These are phyloP conservation scores for Solanum medicagineum DNA, from an alignment of 257 asterid species.

Conservation along the genomic window DNA sequence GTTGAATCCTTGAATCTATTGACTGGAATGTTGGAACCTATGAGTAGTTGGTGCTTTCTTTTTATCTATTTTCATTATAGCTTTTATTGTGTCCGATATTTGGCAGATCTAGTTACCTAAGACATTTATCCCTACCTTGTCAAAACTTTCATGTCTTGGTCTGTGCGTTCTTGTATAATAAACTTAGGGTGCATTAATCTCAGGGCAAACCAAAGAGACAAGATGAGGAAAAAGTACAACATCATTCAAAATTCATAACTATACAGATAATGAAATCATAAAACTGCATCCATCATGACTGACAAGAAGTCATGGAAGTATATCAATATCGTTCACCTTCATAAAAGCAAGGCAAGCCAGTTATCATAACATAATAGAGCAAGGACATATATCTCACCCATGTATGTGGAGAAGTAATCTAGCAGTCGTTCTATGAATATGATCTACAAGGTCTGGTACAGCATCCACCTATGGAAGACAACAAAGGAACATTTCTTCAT, in stretches of 20 bases:
- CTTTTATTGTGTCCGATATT: not conserved
- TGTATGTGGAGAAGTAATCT: slow-evolving; percentile 75
- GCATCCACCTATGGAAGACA: slow-evolving; percentile 73
- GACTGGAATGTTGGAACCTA: not conserved
- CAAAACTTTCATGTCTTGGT: not conserved
- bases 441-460: slow-evolving; percentile 79
- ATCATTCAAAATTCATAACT: not conserved
- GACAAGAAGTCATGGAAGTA: not conserved
- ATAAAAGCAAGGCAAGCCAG: not conserved
- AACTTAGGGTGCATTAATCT: not conserved
- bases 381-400: slow-evolving; percentile 51
- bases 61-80: not conserved
- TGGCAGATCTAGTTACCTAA: not conserved
- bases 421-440: slow-evolving; percentile 81
- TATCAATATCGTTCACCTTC: not conserved
- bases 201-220: not conserved
- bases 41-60: not conserved
- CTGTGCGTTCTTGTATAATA: not conserved
- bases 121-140: not conserved
- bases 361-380: not conserved
- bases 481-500: not conserved
- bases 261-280: not conserved
- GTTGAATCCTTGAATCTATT: not conserved
- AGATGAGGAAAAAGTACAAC: not conserved
- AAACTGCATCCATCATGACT: not conserved